Conservation (phyloP, 1,284 basidiomycete species). For the Cystobasidium pallidum region DNA sequence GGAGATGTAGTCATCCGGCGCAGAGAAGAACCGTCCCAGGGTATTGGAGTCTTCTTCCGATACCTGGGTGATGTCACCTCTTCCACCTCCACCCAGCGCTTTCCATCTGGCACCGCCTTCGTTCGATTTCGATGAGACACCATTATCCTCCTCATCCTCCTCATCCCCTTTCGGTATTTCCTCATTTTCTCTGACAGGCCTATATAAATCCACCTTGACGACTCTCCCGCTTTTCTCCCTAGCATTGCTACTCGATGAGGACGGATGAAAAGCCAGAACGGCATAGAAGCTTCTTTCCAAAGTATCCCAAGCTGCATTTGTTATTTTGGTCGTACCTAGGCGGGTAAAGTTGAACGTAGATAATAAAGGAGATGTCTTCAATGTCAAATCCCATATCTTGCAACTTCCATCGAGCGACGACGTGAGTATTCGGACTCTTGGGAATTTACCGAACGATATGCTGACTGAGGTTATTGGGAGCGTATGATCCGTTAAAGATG, state of each 20-base stretch:
- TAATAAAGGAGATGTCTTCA: constrained; percentile 44
- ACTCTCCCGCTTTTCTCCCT: constrained; percentile 14
- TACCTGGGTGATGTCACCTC: constrained; percentile 30
- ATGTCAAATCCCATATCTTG: constrained; percentile 61
- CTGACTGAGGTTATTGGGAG: constrained; percentile 80
- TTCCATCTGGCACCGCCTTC: constrained; percentile 13
- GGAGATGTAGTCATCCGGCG: constrained; percentile 63
- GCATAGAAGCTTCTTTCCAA: constrained; percentile 40
- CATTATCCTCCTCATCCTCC: constrained; percentile 4
- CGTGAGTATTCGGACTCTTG: constrained; percentile 71
- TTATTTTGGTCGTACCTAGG: constrained; percentile 20
- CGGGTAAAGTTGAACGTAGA: constrained; percentile 52
- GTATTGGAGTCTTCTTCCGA: neutral
- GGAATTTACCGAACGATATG: constrained; percentile 77
- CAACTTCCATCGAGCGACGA: constrained; percentile 87
- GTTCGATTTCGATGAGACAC: neutral
- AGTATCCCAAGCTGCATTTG: constrained; percentile 51
- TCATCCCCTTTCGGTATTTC: constrained; percentile 14
- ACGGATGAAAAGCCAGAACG: neutral
- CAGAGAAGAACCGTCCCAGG: neutral
- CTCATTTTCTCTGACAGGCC: constrained; percentile 23
- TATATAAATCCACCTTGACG: constrained; percentile 38
- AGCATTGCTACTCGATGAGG: neutral
- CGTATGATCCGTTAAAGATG: constrained; percentile 85
- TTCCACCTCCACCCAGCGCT: constrained; percentile 37